Conservation (phyloP, 2,329 filamentous ascomycete species). For the Hymenoscyphus fructigenus region DNA sequence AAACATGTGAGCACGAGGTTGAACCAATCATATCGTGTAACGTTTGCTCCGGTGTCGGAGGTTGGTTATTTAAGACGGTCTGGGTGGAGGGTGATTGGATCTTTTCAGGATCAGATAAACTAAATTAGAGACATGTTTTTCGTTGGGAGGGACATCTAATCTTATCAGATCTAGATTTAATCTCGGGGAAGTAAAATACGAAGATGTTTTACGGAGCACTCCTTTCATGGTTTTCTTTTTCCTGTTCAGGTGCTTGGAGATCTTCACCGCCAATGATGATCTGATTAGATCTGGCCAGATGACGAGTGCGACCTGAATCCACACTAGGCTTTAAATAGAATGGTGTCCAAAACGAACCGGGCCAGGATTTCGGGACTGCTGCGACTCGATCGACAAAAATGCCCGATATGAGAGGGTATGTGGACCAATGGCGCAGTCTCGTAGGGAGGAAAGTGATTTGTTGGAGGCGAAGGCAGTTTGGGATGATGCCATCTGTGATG, state of each 20-base stretch:
- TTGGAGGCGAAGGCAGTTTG: too few species aligned
- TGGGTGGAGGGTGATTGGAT: too few species aligned
- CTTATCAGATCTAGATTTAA: background rate
- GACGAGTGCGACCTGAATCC: background rate
- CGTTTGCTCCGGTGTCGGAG: background rate
- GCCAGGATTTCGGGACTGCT: background rate
- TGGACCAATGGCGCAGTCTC: too few species aligned
- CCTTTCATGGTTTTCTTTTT: background rate
- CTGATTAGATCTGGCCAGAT: background rate
- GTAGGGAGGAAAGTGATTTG: too few species aligned
- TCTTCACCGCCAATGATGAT: background rate
- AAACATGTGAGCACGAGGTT: too few species aligned
- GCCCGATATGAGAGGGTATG: background rate
- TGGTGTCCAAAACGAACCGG: background rate
- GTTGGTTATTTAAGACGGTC: background rate
- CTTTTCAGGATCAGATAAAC: background rate
- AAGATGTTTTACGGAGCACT: background rate
- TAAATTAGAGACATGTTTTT: background rate
- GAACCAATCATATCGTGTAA: background rate
- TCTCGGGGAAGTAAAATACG: background rate
- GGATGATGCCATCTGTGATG: background rate
- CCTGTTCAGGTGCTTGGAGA: background rate
- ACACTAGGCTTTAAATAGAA: constrained; percentile 1
- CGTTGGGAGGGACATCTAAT: background rate
- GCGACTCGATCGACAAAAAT: background rate